A percentile compares a stretch with the other conserved stretches of the same genome.
Evolutionary conservation across 2,329 filamentous ascomycete species (phyloP).

Genomic region (Sporothrix mexicana): DNA sequence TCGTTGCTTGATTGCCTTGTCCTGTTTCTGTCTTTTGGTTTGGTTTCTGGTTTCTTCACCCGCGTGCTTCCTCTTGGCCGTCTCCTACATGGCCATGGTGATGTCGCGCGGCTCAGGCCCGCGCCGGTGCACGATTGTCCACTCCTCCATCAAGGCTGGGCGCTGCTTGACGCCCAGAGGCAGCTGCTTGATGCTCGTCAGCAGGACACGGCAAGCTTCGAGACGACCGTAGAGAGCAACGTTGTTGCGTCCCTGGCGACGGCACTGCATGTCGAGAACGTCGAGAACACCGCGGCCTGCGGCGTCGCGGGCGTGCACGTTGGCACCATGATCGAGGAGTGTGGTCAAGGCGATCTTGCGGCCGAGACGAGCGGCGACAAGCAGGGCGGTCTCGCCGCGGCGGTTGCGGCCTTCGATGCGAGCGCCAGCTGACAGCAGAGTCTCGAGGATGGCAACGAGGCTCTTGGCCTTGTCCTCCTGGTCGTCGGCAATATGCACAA

Average conservation of each 20-base stretch:
- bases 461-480: constrained; percentile 56
- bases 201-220: constrained; percentile 44
- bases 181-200: constrained; percentile 43
- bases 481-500: constrained; percentile 56
- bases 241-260: constrained; percentile 39
- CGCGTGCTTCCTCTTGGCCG: background rate
- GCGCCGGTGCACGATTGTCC: constrained; percentile 35
- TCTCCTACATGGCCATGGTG: constrained; percentile 32
- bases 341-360: constrained; percentile 58
- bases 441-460: constrained; percentile 52
- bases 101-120: constrained; percentile 37
- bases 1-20: background rate
- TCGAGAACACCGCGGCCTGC: constrained; percentile 46
- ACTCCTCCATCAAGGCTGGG: constrained; percentile 38
- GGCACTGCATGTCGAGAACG: constrained; percentile 39
- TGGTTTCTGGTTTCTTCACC: background rate
- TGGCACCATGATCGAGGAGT: constrained; percentile 48
- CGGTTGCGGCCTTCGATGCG: constrained; percentile 58
- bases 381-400: constrained; percentile 60
- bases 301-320: constrained; percentile 43
- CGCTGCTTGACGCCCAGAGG: constrained; percentile 41
- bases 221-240: constrained; percentile 44
- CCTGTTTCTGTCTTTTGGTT: background rate
- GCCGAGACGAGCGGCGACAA: constrained; percentile 59
- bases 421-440: constrained; percentile 52